A percentile compares a stretch with the other conserved stretches of the same genome.
Conservation (phyloP, 2,329 filamentous ascomycete genomes). For the Fusarium liriodendri region DNA sequence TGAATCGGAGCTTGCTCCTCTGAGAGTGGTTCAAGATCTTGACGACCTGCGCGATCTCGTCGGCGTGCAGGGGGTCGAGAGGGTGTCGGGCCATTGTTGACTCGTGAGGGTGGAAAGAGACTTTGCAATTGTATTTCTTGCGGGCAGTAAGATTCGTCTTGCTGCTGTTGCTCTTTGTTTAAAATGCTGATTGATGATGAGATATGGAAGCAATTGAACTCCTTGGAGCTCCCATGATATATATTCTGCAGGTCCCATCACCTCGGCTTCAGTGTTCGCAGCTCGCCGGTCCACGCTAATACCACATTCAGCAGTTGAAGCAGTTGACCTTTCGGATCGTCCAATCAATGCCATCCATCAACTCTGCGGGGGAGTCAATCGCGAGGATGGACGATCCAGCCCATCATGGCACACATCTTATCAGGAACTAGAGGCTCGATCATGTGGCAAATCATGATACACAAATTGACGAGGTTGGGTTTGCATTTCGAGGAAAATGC, state of each 20-base stretch:
- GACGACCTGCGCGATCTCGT: constrained; percentile 1
- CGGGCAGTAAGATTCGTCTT: not conserved
- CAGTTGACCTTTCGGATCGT: not conserved
- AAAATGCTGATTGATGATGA: not conserved
- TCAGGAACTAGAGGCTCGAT: not conserved
- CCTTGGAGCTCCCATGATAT: not conserved
- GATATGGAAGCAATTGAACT: not conserved
- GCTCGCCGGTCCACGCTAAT: not conserved
- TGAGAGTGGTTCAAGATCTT: not conserved
- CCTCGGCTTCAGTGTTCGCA: not conserved
- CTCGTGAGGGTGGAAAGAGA: not conserved
- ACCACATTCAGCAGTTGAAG: not conserved
- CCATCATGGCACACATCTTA: not conserved
- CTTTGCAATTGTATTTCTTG: not conserved
- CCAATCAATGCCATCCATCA: not conserved
- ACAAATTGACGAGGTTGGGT: not conserved
- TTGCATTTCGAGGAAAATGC: not conserved
- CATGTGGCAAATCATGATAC: not conserved
- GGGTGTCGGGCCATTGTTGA: constrained; percentile 2
- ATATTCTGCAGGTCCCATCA: not conserved
- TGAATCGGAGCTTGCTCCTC: constrained; percentile 5
- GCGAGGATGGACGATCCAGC: not conserved
- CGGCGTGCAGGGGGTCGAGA: constrained; percentile 10
- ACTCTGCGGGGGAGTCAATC: not conserved
- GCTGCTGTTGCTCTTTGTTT: not conserved